phyloP scores from a whole-genome alignment of 2,329 filamentous ascomycete genomes.

The Neopestalotiopsis sp. region DNA sequence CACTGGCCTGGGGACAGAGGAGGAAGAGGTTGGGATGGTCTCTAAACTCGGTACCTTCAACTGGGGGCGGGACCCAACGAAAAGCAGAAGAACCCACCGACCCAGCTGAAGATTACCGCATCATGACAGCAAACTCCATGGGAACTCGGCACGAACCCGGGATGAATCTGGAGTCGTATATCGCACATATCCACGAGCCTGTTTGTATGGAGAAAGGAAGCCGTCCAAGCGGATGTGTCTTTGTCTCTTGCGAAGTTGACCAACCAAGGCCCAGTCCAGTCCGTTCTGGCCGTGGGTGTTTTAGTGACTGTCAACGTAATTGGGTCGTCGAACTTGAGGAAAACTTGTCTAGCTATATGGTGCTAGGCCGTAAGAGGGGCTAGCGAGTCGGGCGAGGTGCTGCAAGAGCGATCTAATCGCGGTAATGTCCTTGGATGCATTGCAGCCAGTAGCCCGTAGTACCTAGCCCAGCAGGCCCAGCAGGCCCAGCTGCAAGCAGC shows the following conservation, averaged over 20 bases:
- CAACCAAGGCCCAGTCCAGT: not conserved
- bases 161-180: not conserved
- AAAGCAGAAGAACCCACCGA: not conserved
- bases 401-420: not conserved
- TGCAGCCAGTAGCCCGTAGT: too few relatives aligned
- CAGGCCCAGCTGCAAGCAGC: not conserved
- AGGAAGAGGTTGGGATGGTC: not conserved
- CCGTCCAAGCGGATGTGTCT: not conserved
- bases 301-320: slow-evolving; percentile 5
- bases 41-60: not conserved
- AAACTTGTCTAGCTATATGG: not conserved
- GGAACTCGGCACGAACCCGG: not conserved
- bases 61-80: not conserved
- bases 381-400: not conserved
- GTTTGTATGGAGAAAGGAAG: not conserved
- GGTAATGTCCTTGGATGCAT: too few relatives aligned
- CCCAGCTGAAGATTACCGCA: not conserved
- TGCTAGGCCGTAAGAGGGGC: not conserved
- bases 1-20: too few relatives aligned
- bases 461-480: too few relatives aligned
- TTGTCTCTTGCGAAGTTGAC: not conserved
- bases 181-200: not conserved
- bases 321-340: not conserved
- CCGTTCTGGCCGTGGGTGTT: slow-evolving; percentile 12
- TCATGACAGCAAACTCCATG: not conserved